Evolutionary conservation across 257 asterid species (phyloP).

Genomic region (Thymus mandschuricus): DNA sequence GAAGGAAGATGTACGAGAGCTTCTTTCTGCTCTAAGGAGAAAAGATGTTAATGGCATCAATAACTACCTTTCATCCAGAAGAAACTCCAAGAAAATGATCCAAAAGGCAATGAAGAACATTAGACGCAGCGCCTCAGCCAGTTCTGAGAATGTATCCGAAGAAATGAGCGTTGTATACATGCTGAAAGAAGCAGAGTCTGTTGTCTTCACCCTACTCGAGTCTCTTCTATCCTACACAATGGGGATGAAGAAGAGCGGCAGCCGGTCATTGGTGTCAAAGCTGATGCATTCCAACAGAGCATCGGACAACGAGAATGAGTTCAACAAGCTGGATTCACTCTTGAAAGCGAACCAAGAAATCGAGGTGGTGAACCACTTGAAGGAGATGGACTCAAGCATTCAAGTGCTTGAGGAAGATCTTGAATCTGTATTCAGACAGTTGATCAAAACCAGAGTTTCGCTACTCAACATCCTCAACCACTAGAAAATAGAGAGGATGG

Average conservation of each 20-base stretch:
- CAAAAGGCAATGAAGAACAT: not conserved
- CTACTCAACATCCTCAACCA: conserved; percentile 45
- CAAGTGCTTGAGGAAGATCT: conserved; percentile 39
- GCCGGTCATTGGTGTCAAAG: conserved; percentile 38
- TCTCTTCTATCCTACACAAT: conserved; percentile 30
- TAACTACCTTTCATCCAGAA: conserved; percentile 3
- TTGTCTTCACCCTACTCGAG: conserved; percentile 29
- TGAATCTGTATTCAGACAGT: conserved; percentile 37
- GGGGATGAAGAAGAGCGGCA: conserved; percentile 21
- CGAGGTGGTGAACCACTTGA: conserved; percentile 32
- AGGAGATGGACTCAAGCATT: conserved; percentile 40
- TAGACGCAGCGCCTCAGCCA: not conserved
- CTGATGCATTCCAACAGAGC: conserved; percentile 31
- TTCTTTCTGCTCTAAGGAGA: conserved; percentile 35
- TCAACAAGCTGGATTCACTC: conserved; percentile 27
- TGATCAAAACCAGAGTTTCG: conserved; percentile 48
- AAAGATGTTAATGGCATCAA: conserved; percentile 19
- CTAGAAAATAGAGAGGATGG: conserved; percentile 14
- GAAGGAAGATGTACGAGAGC: conserved; percentile 31
- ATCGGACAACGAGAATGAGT: conserved; percentile 26
- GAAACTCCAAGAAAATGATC: not conserved
- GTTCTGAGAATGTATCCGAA: conserved; percentile 2
- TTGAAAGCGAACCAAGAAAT: conserved; percentile 24
- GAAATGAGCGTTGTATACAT: conserved; percentile 3
- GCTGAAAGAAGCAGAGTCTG: conserved; percentile 40